These are phyloP conservation scores for Harringtonia lauricola DNA, from an alignment of 2,329 filamentous ascomycete genomes.

Conservation along the genomic window DNA sequence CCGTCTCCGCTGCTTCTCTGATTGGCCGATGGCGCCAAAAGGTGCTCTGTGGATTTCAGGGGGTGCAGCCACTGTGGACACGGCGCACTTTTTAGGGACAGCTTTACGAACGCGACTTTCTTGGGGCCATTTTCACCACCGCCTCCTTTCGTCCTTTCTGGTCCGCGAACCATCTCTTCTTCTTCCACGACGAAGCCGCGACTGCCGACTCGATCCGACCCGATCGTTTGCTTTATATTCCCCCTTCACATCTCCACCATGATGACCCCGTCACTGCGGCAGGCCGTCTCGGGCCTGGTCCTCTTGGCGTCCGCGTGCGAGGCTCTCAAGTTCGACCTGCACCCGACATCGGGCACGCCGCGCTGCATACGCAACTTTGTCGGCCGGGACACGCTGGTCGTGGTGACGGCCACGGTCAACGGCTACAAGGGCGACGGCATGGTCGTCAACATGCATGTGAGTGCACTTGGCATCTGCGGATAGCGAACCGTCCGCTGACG, in stretches of 20 bases:
- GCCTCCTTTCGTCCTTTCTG: not conserved
- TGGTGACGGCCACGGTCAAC: constrained; percentile 81
- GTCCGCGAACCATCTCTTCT: too few species aligned
- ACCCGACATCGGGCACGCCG: constrained; percentile 56
- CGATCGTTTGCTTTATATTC: not conserved
- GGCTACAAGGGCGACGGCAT: constrained; percentile 88
- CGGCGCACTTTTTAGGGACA: not conserved
- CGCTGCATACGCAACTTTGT: constrained; percentile 97
- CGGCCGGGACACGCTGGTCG: constrained; percentile 79
- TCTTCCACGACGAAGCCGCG: too few species aligned
- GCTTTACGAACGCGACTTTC: constrained; percentile 1
- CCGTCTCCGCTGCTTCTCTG: too few species aligned
- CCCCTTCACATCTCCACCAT: not conserved
- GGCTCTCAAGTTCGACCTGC: constrained; percentile 84
- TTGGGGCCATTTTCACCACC: not conserved
- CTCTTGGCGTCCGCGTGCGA: constrained; percentile 41
- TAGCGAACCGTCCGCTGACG: not conserved
- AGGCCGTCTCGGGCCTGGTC: constrained; percentile 46
- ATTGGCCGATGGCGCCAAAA: not conserved
- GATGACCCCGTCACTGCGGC: constrained; percentile 37
- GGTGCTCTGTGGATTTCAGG: not conserved
- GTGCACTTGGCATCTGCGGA: constrained; percentile 16
- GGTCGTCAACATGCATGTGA: constrained; percentile 84
- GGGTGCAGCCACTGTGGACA: not conserved
- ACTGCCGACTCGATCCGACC: not conserved